Evolutionary conservation across 2,329 filamentous ascomycete genomes (phyloP).

Genomic region (Eutypa lata): DNA sequence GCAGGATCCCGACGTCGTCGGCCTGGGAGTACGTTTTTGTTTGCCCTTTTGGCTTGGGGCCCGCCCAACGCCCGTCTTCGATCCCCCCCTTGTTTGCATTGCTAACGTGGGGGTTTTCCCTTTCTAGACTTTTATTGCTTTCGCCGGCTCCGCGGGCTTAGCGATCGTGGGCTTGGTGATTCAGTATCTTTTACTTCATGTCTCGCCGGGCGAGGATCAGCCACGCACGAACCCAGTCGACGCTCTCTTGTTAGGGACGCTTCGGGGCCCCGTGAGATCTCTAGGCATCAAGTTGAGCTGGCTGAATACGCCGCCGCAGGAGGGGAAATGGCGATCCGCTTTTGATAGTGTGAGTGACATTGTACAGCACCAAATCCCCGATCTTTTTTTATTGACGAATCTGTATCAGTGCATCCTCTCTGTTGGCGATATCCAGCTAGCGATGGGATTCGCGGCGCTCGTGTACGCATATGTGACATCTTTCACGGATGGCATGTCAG

Average conservation of each 20-base stretch:
- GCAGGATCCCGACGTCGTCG: conserved; percentile 20
- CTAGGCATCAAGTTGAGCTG: conserved; percentile 13
- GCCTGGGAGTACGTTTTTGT: conserved; percentile 14
- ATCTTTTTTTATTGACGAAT: conserved; percentile 4
- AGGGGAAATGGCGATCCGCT: conserved; percentile 10
- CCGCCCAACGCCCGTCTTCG: background rate
- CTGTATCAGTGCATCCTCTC: conserved; percentile 14
- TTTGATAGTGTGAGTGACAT: conserved; percentile 15
- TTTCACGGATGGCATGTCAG: conserved; percentile 16
- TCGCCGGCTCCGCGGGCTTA: conserved; percentile 18
- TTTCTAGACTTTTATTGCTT: conserved; percentile 18
- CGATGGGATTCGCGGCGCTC: conserved; percentile 20
- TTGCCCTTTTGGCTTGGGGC: background rate
- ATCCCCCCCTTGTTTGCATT: background rate
- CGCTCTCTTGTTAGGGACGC: conserved; percentile 12
- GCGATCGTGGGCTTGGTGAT: conserved; percentile 17
- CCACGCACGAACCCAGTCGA: conserved; percentile 17
- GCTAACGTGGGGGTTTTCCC: background rate
- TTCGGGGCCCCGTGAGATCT: conserved; percentile 15
- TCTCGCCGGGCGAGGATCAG: conserved; percentile 9
- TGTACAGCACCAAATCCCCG: background rate
- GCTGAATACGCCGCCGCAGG: conserved; percentile 2
- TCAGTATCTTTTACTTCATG: conserved; percentile 21
- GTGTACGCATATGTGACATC: conserved; percentile 16
- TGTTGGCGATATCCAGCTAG: conserved; percentile 21